Base-by-base conservation (phyloP, 768 basidiomycete genomes). In the Tylopilus felleus region DNA sequence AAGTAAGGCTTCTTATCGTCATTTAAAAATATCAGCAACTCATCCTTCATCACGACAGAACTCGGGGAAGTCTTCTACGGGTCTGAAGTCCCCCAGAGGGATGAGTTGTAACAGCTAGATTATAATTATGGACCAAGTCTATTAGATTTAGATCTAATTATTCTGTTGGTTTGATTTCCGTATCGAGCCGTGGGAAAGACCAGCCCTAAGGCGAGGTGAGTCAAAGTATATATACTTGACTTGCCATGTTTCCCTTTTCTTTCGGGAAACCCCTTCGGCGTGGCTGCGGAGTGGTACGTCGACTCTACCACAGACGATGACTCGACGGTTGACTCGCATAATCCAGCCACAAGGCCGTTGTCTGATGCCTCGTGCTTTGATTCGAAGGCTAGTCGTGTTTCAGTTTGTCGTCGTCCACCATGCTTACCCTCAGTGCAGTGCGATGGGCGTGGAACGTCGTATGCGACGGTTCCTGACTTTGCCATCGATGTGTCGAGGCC, bases 1-100 rank as follows among this genome's bases (percentile, higher is more conserved):
- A 67, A 90, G 96, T 98, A 67, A 78, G 93, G 80, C 19, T 17
- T 29, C 23, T 40, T 43, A 38, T 9, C 47, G 4, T 47, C 47
- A 44, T 19, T 1, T 14, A 7, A 14, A 17, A 21, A 14, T 1
- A 25, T 23, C 7, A 39, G n/a, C 47, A 48, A 43, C 62, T 54
- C 14, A 66, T 47, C 53, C 49, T 42, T 43, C 51, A n/a, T 36
- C 21, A 42, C 42, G n/a, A 38, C 64, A 87, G 85, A 83, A 70
- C 69, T 86, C 43, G 58, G 64, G 36, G 79, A 83, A 48, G 80
- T 75, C 39, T 86, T 86, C 73, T 73, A 75, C 51, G 69, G 71
- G 8, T 62, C 74, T n/a, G 61, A 48, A 8, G 57, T 50, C 4
- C 65, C 49, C 47, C 53, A 60, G 42, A 73, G 73, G 60, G 77